Percentiles rank a stretch among this genome's conserved stretches.
These are phyloP conservation scores for Camelina sativa DNA, from an alignment of 345 rosid genomes.

Conservation along the genomic window DNA sequence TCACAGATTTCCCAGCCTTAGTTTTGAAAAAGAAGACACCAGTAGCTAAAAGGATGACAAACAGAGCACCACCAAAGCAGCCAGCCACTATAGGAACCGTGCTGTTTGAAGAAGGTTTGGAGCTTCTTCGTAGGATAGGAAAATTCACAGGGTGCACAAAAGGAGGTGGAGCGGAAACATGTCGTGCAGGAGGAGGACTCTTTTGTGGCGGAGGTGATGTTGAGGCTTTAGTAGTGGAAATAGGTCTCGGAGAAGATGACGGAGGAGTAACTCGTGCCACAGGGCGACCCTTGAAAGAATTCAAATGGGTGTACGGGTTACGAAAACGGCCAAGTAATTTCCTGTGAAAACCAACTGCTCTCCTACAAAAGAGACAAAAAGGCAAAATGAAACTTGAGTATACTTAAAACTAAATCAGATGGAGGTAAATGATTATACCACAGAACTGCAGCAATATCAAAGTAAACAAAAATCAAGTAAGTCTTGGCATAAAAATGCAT, in stretches of 20 bases:
- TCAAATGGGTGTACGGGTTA: conserved; percentile 21
- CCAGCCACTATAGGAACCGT: conserved; percentile 36
- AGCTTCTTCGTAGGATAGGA: conserved; percentile 23
- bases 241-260: conserved; percentile 25
- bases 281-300: neutral
- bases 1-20: conserved; percentile 74
- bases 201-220: conserved; percentile 18
- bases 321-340: conserved; percentile 33
- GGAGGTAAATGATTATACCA: neutral
- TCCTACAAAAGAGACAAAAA: conserved; percentile 24
- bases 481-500: neutral
- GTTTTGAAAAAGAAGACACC: conserved; percentile 54
- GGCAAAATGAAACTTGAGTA: neutral
- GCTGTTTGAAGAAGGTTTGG: conserved; percentile 16
- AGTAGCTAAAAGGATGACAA: conserved; percentile 46
- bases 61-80: conserved; percentile 47
- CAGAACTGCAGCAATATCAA: neutral
- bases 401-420: neutral
- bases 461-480: neutral
- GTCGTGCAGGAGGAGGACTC: neutral
- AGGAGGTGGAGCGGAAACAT: conserved; percentile 41
- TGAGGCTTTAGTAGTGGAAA: neutral
- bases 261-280: neutral
- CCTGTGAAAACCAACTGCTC: conserved; percentile 29
- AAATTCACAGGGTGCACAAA: neutral